Percentiles rank a stretch among this genome's conserved stretches.
phyloP scores from a whole-genome alignment of 1,139 yeast species.

The Sporopachydermia cereana region DNA sequence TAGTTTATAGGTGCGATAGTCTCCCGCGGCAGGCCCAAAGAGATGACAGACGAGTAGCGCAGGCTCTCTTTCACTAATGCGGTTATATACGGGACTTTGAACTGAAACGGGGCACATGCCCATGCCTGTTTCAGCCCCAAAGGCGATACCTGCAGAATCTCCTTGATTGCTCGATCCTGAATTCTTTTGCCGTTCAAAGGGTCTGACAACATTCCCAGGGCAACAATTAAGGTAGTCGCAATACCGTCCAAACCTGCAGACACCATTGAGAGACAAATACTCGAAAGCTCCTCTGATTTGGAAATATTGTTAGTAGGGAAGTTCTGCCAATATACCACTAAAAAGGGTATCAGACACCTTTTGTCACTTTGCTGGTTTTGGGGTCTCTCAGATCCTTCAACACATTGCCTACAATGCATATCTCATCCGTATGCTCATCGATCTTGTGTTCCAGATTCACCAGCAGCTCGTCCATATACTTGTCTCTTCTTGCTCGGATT shows the following conservation, averaged over 20 bases:
- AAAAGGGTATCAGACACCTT: no score
- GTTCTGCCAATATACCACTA: not conserved
- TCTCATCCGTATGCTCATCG: slow-evolving; percentile 17
- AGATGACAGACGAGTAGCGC: slow-evolving; percentile 53
- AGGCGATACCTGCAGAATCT: slow-evolving; percentile 26
- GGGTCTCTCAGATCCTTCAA: slow-evolving; percentile 17
- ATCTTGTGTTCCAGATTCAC: slow-evolving; percentile 20
- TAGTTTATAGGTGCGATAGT: slow-evolving; percentile 39
- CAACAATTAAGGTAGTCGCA: slow-evolving; percentile 48
- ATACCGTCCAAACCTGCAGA: slow-evolving; percentile 74
- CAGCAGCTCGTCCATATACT: slow-evolving; percentile 38
- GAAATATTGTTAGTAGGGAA: not conserved
- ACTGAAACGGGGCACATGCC: slow-evolving; percentile 27
- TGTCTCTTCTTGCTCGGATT: slow-evolving; percentile 38
- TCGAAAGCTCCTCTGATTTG: slow-evolving; percentile 33
- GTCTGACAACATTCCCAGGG: slow-evolving; percentile 50
- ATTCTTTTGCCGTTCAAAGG: slow-evolving; percentile 31
- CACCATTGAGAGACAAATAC: slow-evolving; percentile 63
- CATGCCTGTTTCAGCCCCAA: slow-evolving; percentile 34
- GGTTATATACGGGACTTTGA: slow-evolving; percentile 34
- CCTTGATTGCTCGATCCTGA: slow-evolving; percentile 32
- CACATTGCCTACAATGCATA: slow-evolving; percentile 37
- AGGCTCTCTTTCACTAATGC: slow-evolving; percentile 57
- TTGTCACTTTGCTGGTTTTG: no score
- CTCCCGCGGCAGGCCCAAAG: slow-evolving; percentile 52